A percentile compares a stretch with the other conserved stretches of the same genome.
Conservation (phyloP, 306 rosid genomes). For the Fragaria iinumae region DNA sequence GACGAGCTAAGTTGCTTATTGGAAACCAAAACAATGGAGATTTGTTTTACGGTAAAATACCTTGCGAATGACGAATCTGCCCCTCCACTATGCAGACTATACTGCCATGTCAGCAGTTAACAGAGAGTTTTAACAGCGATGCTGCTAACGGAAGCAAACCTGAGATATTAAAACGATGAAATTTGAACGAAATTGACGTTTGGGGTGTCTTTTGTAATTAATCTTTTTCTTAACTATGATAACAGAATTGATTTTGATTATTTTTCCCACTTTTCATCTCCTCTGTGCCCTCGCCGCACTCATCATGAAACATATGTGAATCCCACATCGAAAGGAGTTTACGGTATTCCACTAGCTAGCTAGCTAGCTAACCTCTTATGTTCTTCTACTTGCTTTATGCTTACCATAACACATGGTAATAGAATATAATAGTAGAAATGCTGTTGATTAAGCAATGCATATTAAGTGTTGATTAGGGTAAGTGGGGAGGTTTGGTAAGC, state of each 20-base stretch:
- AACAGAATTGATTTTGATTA: background rate
- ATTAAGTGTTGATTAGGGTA: background rate
- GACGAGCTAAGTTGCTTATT: too few species aligned
- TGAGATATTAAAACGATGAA: too few species aligned
- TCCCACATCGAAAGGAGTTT: background rate
- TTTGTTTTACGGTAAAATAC: too few species aligned
- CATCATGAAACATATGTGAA: background rate
- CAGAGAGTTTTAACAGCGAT: too few species aligned
- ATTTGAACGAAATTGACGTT: too few species aligned
- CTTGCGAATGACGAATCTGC: too few species aligned
- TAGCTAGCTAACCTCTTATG: background rate
- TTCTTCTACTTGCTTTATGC: background rate
- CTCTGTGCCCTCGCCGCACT: background rate
- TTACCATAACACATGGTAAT: background rate
- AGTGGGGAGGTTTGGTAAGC: background rate
- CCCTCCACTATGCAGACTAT: too few species aligned
- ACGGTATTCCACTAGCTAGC: background rate
- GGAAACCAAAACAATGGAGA: too few species aligned
- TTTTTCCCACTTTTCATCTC: background rate
- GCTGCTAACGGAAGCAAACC: too few species aligned
- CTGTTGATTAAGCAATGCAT: background rate
- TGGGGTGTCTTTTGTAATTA: too few species aligned
- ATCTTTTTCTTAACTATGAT: background rate
- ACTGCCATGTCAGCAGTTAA: too few species aligned
- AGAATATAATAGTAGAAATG: background rate